Evolutionary conservation across 2,329 filamentous ascomycete species (phyloP), one percentile per base, ranked within the genome.

Genomic region (Exophiala phaeomuriformis): DNA sequence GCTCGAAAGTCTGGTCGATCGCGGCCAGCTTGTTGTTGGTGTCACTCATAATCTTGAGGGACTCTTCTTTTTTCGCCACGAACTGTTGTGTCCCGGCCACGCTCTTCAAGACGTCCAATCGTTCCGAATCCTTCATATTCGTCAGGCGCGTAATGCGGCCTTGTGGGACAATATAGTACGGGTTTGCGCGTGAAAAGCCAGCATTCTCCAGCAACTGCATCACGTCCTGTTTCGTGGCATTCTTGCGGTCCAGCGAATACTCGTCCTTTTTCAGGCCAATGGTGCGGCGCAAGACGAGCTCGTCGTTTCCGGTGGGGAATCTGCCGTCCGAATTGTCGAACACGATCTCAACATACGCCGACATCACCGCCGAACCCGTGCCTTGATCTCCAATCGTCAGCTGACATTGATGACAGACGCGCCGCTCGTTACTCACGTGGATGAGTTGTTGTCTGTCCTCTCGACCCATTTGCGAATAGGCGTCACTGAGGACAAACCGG

Each of bases 221-320:
- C 55, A 98, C 91, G 68, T 98, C 93, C 58, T 84, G 80, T 69
- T 95, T 95, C 36, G 90, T 95, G 33, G 90, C 88, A 62, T 95
- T 95, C 74, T 96, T 98, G 68, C 90, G 88, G 71, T 98, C 93
- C 31, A 98, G 81, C 1, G 91, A 95, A 69, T 97, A 98, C 74
- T 98, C 93, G 68, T 98, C 93, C 73, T 98, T 98, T 73, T 98
- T 97, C 59, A 91, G 78, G 49, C 91, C 93, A 69, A 98, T 98
- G 0, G 93, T 97, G 42, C 93, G 86, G 58, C 94, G 86, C 54
- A 98, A 75, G 40, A 93, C 84, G 45, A 97, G 82, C 69, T 98
- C 91, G 56, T 90, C 85, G 67, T 89, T 93, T 63, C 88, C 88
- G 6, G 90, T 96, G 35, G 90, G 90, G 66, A 98, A 97, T 64